Evolutionary conservation across 1,284 basidiomycete genomes (phyloP).

Genomic region (Leccinum ponderosum): DNA sequence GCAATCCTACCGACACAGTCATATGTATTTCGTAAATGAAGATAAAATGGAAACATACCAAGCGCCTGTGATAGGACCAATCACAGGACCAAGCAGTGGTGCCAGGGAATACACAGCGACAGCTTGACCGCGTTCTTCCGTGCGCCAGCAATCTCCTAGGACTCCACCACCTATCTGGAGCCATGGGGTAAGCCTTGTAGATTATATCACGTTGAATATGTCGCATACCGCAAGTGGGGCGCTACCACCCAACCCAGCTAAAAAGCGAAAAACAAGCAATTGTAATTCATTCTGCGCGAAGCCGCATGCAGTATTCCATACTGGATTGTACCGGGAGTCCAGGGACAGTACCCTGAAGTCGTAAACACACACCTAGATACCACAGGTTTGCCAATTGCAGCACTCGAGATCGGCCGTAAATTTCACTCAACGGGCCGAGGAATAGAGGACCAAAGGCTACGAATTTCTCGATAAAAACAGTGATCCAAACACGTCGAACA

Average conservation of each 20-base stretch:
- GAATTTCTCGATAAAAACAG: slow-evolving; percentile 23
- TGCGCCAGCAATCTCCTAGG: slow-evolving; percentile 68
- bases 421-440: slow-evolving; percentile 58
- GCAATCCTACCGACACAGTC: slow-evolving; percentile 45
- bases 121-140: slow-evolving; percentile 68
- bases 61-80: slow-evolving; percentile 66
- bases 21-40: not conserved
- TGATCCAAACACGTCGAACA: not conserved
- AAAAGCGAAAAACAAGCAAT: slow-evolving; percentile 64
- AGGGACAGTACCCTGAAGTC: not conserved
- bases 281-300: slow-evolving; percentile 60
- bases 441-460: slow-evolving; percentile 50
- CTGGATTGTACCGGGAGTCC: slow-evolving; percentile 31
- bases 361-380: slow-evolving; percentile 47
- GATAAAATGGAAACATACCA: slow-evolving; percentile 38
- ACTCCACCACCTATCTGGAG: slow-evolving; percentile 64
- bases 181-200: not conserved
- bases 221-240: slow-evolving; percentile 55
- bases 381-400: slow-evolving; percentile 56
- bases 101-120: slow-evolving; percentile 71
- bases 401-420: slow-evolving; percentile 48
- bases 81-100: slow-evolving; percentile 53
- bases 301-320: slow-evolving; percentile 67
- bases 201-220: slow-evolving; percentile 12
- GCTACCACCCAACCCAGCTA: slow-evolving; percentile 65